Base-by-base conservation (phyloP, 345 rosid species). In the Tarenaya hassleriana region DNA sequence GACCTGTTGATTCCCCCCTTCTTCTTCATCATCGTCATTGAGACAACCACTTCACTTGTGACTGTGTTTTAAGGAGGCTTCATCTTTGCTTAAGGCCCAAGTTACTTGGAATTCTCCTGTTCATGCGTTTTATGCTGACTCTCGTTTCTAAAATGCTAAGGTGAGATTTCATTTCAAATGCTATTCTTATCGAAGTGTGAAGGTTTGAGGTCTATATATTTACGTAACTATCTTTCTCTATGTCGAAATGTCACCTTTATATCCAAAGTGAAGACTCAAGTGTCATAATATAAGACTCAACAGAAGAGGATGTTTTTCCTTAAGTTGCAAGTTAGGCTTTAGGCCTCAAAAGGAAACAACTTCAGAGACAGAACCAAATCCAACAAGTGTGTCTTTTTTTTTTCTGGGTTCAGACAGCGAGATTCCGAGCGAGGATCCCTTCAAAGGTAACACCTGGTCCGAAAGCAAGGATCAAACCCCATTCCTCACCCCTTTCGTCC, bases 371-470 rank as follows among this genome's bases (percentile, higher is more conserved):
- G 41, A 17, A 7, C 40, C 39, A 33, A 31, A 50, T 46, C 62
- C 12, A 7, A 34, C 24, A 41, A 4, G 42, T 16, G 35, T 37
- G 12, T 33, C 16, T 1, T 15, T 13, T 38, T 32, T n/a, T n/a
- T n/a, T n/a, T n/a, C n/a, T n/a, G n/a, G n/a, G 31, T 49, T 73
- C 53, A 72, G 47, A 70, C 47, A 8, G 78, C 62, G 40, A 88
- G 83, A 70, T 89, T 83, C 69, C 97, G 75, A 18, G 94, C 97
- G 27, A 87, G 85, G 56, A 91, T 82, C 47, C 98, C 98, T 69
- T 87, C 98, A n/a, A 94, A 83, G 49, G 97, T 94, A 52, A 94
- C 73, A 49, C 99, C 99, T 2, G 99, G 99, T 41, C 99, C 97
- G 45, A 94, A 92, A 34, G 97, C 99, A 21, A 88, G 77, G 19